These are phyloP conservation scores for Phaeodactylum tricornutum DNA, from an alignment of 108 stramenopile species.

Conservation along the genomic window DNA sequence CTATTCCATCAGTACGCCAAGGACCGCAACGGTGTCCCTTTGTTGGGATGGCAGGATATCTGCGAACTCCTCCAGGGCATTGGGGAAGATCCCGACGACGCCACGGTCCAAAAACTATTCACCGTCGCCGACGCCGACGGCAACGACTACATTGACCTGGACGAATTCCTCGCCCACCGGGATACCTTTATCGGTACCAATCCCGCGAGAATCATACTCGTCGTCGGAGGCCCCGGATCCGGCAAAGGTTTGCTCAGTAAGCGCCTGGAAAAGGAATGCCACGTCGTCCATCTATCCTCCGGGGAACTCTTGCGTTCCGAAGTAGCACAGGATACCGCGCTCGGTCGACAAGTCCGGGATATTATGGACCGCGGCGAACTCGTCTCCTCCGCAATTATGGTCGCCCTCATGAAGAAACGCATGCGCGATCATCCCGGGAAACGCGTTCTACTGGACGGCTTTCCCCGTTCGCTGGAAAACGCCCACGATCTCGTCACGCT, in stretches of 20 bases:
- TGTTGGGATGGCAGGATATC: conserved; percentile 48
- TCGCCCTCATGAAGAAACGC: conserved; percentile 62
- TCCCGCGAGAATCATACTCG: conserved; percentile 76
- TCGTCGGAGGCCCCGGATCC: conserved; percentile 93
- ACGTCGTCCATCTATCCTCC: conserved; percentile 86
- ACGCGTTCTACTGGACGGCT: conserved; percentile 82
- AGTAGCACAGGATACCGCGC: conserved; percentile 58
- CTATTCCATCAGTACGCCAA: conserved; percentile 50
- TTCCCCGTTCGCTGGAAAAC: conserved; percentile 72
- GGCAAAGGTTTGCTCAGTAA: conserved; percentile 88
- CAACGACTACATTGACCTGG: conserved; percentile 40
- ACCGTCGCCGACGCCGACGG: conserved; percentile 40
- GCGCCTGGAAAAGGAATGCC: conserved; percentile 68
- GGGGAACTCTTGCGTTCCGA: conserved; percentile 92
- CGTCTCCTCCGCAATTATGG: conserved; percentile 71
- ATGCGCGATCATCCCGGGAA: conserved; percentile 76
- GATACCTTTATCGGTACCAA: conserved; percentile 50
- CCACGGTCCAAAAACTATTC: conserved; percentile 41
- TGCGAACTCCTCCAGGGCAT: conserved; percentile 32
- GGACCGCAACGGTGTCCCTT: conserved; percentile 19
- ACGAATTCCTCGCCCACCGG: conserved; percentile 47
- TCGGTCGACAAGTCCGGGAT: conserved; percentile 77
- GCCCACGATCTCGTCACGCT: conserved; percentile 55
- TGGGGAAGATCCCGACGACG: conserved; percentile 47
- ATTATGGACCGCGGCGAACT: conserved; percentile 86